Conservation (phyloP, 2,329 filamentous ascomycete genomes). For the Botryosphaeria agaves region DNA sequence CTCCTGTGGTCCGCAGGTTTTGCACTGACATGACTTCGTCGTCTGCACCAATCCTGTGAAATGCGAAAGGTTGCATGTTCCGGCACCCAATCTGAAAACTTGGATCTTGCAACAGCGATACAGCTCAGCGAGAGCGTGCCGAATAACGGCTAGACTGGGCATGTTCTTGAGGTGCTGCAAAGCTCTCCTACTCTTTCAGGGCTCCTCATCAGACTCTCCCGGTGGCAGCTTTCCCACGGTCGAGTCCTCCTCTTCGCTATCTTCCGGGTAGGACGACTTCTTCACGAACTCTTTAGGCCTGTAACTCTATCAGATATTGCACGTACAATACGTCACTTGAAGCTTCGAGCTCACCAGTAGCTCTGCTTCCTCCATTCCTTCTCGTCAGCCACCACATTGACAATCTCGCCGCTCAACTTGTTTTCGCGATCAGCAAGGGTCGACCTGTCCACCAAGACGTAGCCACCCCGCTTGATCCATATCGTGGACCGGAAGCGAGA, state of each 20-base stretch:
- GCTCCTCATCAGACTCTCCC: constrained; percentile 53
- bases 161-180: too few species aligned
- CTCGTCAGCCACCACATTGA: constrained; percentile 85
- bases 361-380: constrained; percentile 76
- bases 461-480: constrained; percentile 82
- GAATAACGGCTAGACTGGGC: constrained; percentile 2
- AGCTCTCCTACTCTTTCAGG: constrained; percentile 10
- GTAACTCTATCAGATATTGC: constrained; percentile 1
- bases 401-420: constrained; percentile 72
- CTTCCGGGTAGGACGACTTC: constrained; percentile 37
- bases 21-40: too few species aligned
- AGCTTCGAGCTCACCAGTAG: constrained; percentile 55
- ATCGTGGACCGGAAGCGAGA: constrained; percentile 79
- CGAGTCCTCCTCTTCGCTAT: constrained; percentile 59
- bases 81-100: too few species aligned
- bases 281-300: constrained; percentile 72
- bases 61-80: too few species aligned
- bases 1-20: too few species aligned
- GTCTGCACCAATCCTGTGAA: too few species aligned
- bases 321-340: not conserved
- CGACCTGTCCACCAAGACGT: constrained; percentile 62
- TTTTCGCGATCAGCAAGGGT: constrained; percentile 50
- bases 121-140: constrained; percentile 4
- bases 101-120: not conserved
- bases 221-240: constrained; percentile 74